Base-by-base conservation (phyloP, 495 filamentous ascomycete species). In the Lophiostoma macrostomum region DNA sequence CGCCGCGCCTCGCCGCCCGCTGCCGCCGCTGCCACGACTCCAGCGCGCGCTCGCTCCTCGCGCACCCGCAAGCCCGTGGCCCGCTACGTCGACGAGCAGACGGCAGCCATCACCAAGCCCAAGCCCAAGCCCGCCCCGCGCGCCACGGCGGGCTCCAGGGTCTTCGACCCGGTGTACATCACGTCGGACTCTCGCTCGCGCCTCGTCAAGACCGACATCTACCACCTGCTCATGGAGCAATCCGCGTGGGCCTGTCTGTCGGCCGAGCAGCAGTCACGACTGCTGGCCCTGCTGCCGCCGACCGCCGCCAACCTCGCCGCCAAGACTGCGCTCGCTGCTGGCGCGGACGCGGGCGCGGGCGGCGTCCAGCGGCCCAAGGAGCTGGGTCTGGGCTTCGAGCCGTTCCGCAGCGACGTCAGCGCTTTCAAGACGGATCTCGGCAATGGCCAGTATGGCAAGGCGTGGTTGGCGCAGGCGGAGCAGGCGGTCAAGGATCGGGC, bases 401-500 rank as follows among this genome's bases (percentile, higher is more conserved):
- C 75, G 4, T 66, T 84, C 45, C 68, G 65, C 5, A 79, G 76
- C 1, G 83, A 83, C 63, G 62, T 82, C 16, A 77, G 76, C 63
- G 72, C 64, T 58, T 84, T 77, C 48, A 78, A 83, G 53, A 67
- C 81, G 14, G 79, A 87, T 59, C 72, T 91, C 2, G 57, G 69
- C 24, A 67, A 74, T 24, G 87, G 87, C 28, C 76, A 73, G 14
- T 80, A 85, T 56, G 79, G 81, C 54, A 75, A 79, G 0, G 74
- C 77, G 54, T 93, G 88, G 88, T 73, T 83, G 42, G 67, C 58
- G 8, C 71, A 85, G 55, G 88, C 87, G 3, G 76, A 77, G 60
- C 58, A 71, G 34, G 86, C 87, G 5, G 77, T 83, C 63, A 61
- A 75, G 46, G 71, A 80, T 58, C 78, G 88, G 37, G 69, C 71